These are phyloP conservation scores for Botryotinia convoluta DNA, from an alignment of 2,329 filamentous ascomycete genomes.

Conservation along the genomic window DNA sequence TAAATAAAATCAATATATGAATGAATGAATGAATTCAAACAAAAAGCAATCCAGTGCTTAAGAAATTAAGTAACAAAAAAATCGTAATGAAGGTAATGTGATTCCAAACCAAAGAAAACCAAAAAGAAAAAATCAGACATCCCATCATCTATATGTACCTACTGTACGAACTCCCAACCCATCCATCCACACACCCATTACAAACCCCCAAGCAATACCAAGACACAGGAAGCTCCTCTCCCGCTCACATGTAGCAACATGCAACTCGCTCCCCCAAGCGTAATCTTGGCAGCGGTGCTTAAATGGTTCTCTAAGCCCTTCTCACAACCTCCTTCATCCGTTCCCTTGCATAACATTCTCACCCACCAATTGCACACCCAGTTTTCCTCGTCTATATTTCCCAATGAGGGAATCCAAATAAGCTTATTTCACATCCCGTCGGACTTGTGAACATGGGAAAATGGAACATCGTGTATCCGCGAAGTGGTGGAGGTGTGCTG, in stretches of 20 bases:
- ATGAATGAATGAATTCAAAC: constrained; percentile 17
- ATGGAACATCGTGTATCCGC: neutral
- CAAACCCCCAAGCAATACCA: neutral
- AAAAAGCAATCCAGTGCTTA: constrained; percentile 41
- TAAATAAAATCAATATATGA: constrained; percentile 23
- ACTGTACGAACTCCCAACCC: neutral
- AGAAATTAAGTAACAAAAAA: constrained; percentile 19
- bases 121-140: neutral
- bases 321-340: neutral
- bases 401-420: neutral
- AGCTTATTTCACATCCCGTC: neutral
- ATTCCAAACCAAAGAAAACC: neutral
- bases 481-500: neutral
- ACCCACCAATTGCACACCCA: neutral
- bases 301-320: neutral
- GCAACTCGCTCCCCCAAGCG: neutral
- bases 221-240: neutral
- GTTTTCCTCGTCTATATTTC: neutral
- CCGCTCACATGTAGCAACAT: neutral
- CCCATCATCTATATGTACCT: neutral
- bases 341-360: neutral
- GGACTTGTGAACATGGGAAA: neutral
- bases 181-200: neutral
- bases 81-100: neutral
- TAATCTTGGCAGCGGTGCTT: neutral